phyloP scores from a whole-genome alignment of 495 filamentous ascomycete genomes.

The Xylaria palmicola region DNA sequence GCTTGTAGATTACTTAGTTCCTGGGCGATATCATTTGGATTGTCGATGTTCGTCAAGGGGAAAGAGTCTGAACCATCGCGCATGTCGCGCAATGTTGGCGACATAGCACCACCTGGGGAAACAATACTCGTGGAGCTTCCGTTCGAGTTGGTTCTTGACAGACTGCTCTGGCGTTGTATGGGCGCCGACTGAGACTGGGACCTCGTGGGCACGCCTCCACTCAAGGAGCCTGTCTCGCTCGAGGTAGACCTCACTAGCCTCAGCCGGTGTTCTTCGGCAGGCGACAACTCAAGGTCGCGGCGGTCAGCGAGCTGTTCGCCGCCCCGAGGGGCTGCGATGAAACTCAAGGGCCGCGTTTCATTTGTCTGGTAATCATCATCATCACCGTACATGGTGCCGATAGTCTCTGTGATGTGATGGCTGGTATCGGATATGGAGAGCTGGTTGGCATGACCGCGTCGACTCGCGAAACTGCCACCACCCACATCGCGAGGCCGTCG shows the following conservation, averaged over 20 bases:
- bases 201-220: constrained; percentile 32
- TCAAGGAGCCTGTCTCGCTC: constrained; percentile 33
- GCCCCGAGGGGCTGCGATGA: constrained; percentile 41
- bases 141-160: constrained; percentile 42
- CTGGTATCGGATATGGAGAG: constrained; percentile 62
- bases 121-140: constrained; percentile 42
- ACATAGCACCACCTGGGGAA: constrained; percentile 36
- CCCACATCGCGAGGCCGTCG: constrained; percentile 55
- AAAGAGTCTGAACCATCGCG: constrained; percentile 69
- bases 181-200: constrained; percentile 40
- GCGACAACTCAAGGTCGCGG: constrained; percentile 19
- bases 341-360: constrained; percentile 47
- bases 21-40: constrained; percentile 88
- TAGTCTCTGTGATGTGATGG: constrained; percentile 97
- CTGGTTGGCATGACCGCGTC: constrained; percentile 55
- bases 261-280: constrained; percentile 36
- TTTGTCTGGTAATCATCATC: constrained; percentile 59
- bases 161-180: constrained; percentile 45
- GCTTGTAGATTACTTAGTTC: constrained; percentile 95
- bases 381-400: constrained; percentile 93
- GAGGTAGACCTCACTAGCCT: constrained; percentile 45
- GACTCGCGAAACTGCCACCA: constrained; percentile 50
- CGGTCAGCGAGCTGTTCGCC: constrained; percentile 35
- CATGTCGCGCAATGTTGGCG: constrained; percentile 55
- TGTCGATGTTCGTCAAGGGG: constrained; percentile 87